These are phyloP conservation scores for Nakazawaea wickerhamii DNA, from an alignment of 805 yeast genomes.

Conservation along the genomic window DNA sequence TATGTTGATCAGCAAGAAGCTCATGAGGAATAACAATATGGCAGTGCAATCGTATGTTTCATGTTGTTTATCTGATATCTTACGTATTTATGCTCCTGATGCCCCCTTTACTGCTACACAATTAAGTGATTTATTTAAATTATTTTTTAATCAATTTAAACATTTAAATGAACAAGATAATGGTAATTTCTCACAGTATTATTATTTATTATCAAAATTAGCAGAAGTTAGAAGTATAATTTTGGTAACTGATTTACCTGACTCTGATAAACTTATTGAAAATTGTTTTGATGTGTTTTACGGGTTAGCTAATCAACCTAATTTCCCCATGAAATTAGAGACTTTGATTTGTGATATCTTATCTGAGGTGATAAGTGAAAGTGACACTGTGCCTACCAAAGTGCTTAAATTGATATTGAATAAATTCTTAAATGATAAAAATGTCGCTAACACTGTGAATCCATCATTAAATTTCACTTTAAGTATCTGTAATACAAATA, in stretches of 20 bases:
- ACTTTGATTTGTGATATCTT: conserved; percentile 65
- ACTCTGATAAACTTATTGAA: conserved; percentile 49
- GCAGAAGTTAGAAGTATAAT: conserved; percentile 75
- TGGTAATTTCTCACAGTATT: conserved; percentile 57
- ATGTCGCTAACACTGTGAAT: conserved; percentile 30
- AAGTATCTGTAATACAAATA: conserved; percentile 60
- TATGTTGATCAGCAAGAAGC: conserved; percentile 52
- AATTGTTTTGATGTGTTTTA: conserved; percentile 59
- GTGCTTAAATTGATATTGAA: conserved; percentile 62
- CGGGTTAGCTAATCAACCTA: conserved; percentile 35
- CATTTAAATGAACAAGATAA: conserved; percentile 44
- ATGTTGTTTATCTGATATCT: conserved; percentile 69
- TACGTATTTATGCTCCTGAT: conserved; percentile 80
- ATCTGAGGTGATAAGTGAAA: conserved; percentile 68
- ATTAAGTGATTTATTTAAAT: conserved; percentile 57
- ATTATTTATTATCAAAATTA: conserved; percentile 58
- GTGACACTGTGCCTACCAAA: conserved; percentile 53
- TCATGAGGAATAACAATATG: conserved; percentile 52
- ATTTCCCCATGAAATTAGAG: conserved; percentile 48
- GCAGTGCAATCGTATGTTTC: conserved; percentile 70
- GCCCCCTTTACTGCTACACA: conserved; percentile 75
- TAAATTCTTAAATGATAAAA: conserved; percentile 41
- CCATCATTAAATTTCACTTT: conserved; percentile 64
- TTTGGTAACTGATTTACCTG: conserved; percentile 68
- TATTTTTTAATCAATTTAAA: conserved; percentile 59